Evolutionary conservation across 2,329 filamentous ascomycete species (phyloP), one percentile per base, ranked within the genome.

Genomic region (Byssothecium circinans): DNA sequence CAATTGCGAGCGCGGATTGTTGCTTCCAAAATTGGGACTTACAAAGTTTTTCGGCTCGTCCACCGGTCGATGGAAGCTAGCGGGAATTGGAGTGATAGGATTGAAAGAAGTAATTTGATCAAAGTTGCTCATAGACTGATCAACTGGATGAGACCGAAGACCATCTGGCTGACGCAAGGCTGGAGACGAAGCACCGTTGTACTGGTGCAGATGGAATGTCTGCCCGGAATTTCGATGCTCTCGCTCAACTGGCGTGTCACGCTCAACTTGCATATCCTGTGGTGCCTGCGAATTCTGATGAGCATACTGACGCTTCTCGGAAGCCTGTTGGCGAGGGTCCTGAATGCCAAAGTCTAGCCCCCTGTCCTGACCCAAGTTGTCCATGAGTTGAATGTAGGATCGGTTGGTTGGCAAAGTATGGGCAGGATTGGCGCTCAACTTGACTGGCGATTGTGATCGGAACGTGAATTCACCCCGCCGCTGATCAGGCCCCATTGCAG

Each of bases 1-100:
- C 7, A 38, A 12, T 44, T 52, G 47, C 46, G 50, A 50, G 49
- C 49, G 47, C 32, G 41, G 52, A 51, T 47, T 54, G 38, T 44
- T 58, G 49, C 45, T 57, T 37, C 51, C 56, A 52, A 75, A 74
- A 52, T 73, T 73, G 8, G 72, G 69, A 66, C 72, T 75, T 58
- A 69, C 61, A 44, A 74, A 66, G 60, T 33, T 65, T 37, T 66
- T 56, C 41, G 57, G 43, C 45, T 58, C 53, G 14, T 42, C 47
- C 3, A 33, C 41, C n/a, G 58, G 51, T 36, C 58, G 49, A 11
- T 50, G 47, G 33, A 41, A 41, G 12, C 43, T 51, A n/a, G 29
- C 43, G 10, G 56, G 44, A 30, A 37, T 50, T 36, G 58, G 60
- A 2, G 58, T 60, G 8, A 51, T 19, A 1, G 49, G 41, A 17